Conservation (phyloP, 306 rosid genomes). For the Glycyrrhiza uralensis region DNA sequence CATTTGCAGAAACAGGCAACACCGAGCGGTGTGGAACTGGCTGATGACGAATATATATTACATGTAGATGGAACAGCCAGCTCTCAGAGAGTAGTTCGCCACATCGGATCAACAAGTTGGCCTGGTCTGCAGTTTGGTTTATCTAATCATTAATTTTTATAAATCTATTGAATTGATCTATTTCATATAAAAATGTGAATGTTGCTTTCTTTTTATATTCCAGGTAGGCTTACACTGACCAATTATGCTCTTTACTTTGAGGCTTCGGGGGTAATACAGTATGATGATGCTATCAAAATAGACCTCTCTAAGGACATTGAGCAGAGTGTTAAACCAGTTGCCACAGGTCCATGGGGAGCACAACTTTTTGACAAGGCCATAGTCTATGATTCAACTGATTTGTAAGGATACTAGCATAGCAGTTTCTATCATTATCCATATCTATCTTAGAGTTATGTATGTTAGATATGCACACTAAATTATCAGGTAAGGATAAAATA, state of each 20-base stretch:
- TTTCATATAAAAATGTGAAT: background rate
- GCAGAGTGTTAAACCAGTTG: constrained; percentile 56
- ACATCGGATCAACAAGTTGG: constrained; percentile 87
- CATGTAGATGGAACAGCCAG: constrained; percentile 91
- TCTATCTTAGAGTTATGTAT: background rate
- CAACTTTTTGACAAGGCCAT: constrained; percentile 92
- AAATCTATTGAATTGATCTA: background rate
- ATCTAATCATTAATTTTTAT: background rate
- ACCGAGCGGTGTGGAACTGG: constrained; percentile 74
- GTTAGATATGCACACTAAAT: background rate
- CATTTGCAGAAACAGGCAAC: constrained; percentile 64
- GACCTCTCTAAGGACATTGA: constrained; percentile 54
- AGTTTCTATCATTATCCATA: background rate
- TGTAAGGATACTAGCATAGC: constrained; percentile 46
- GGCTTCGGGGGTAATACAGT: constrained; percentile 72
- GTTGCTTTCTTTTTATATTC: constrained; percentile 10
- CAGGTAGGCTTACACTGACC: constrained; percentile 93
- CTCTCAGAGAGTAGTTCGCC: constrained; percentile 82
- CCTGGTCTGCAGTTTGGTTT: constrained; percentile 58
- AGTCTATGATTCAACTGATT: constrained; percentile 53
- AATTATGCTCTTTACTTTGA: constrained; percentile 89
- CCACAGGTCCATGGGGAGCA: constrained; percentile 99
- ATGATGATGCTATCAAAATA: constrained; percentile 78
- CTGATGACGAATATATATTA: constrained; percentile 72
- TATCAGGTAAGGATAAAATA: background rate